phyloP scores from a whole-genome alignment of 805 yeast genomes.

The Wickerhamiella hasegawae region DNA sequence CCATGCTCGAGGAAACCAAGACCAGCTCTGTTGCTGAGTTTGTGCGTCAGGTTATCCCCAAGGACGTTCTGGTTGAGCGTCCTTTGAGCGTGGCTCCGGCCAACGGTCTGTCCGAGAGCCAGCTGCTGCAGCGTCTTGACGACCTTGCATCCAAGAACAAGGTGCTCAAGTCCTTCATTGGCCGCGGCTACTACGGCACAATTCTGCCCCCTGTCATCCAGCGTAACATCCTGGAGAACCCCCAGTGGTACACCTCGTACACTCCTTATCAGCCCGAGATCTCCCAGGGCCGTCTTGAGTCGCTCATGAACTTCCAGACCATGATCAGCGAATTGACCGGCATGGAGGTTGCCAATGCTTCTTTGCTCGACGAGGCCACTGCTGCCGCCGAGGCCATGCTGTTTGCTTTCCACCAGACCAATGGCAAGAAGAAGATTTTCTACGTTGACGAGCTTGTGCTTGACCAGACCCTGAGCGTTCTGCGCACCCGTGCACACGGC shows the following conservation, averaged over 20 bases:
- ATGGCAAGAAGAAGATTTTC: slow-evolving; percentile 51
- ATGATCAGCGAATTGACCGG: slow-evolving; percentile 82
- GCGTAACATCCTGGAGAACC: slow-evolving; percentile 80
- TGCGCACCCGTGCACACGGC: slow-evolving; percentile 64
- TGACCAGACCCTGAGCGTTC: slow-evolving; percentile 72
- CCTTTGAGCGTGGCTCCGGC: slow-evolving; percentile 50
- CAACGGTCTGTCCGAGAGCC: slow-evolving; percentile 65
- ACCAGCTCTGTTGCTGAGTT: slow-evolving; percentile 54
- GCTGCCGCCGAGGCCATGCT: slow-evolving; percentile 98
- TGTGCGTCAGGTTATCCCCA: slow-evolving; percentile 59
- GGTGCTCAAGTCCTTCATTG: slow-evolving; percentile 61
- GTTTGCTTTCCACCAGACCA: slow-evolving; percentile 48
- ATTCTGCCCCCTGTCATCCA: slow-evolving; percentile 81
- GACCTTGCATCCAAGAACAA: slow-evolving; percentile 62
- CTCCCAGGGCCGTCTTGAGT: slow-evolving; percentile 89
- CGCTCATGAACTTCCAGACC: slow-evolving; percentile 86
- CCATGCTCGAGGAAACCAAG: slow-evolving; percentile 54
- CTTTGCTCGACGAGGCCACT: slow-evolving; percentile 88
- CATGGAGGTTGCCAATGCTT: slow-evolving; percentile 85
- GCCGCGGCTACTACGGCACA: slow-evolving; percentile 91
- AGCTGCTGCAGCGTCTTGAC: slow-evolving; percentile 54
- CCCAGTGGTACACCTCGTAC: slow-evolving; percentile 97
- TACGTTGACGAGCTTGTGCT: slow-evolving; percentile 65
- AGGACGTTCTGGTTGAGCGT: slow-evolving; percentile 53
- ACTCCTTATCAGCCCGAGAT: slow-evolving; percentile 98